Base-by-base conservation (phyloP, 176 grass and related monocot genomes). In the Hordeum vulgare region DNA sequence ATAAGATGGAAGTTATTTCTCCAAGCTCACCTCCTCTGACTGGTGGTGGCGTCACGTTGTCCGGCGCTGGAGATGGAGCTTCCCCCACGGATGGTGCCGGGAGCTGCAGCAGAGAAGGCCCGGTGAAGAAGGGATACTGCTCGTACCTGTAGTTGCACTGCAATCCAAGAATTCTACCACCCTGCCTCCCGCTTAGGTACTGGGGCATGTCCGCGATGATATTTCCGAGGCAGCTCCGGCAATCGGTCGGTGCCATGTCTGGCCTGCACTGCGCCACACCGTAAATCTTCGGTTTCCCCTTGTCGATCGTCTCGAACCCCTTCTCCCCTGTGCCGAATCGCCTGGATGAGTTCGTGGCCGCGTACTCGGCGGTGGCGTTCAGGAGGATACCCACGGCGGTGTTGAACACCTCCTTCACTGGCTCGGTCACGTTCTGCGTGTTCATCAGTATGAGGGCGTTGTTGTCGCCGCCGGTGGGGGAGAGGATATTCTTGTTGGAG, bases 211-310 rank as follows among this genome's bases (percentile, higher is more conserved):
- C 1, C 11, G 3, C 0, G 1, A 83, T 37, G 3, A 90, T 79
- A 1, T 1, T 1, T 0, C 0, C 0, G 4, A 87, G 76, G 21
- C 89, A 91, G 9, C 3, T 49, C 35, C 72, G 76, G 88, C 90
- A 95, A 1, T 75, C 62, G 0, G 42, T 9, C 11, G 60, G 45
- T 9, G 75, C 0, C 84, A 94, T 61, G 40, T 97, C 89, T 59
- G 71, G 86, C 34, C 75, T 90, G 89, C 94, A 97, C 84, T 93
- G 89, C 9, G 14, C 63, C 54, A 97, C 26, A 1, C 84, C 88
- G 59, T 97, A 91, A 0, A 93, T 81, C 3, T 8, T 79, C 2
- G 84, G 86, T 1, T 74, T 66, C 0, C 3, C 26, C 35, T 17
- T 60, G 5, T 66, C 89, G 29, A 47, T 7, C 1, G 1, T 67